phyloP scores from a whole-genome alignment of 768 basidiomycete species.

The Saitozyma sp. region DNA sequence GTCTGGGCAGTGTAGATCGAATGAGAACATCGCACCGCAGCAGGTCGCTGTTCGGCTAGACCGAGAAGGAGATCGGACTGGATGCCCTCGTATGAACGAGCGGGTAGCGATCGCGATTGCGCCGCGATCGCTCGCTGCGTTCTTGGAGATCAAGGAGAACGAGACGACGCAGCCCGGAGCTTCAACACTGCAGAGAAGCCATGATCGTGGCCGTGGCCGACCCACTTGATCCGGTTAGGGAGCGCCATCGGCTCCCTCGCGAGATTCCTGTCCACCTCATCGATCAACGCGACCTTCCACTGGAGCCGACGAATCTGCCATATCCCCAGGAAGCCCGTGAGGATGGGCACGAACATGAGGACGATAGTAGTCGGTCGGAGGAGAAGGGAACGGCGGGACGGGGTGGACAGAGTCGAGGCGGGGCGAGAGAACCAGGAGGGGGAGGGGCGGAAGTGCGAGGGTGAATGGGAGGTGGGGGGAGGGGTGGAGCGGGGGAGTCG shows the following conservation, averaged over 20 bases:
- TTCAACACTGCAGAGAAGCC: too few relatives aligned
- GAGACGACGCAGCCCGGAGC: constrained; percentile 21
- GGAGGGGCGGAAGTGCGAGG: not conserved
- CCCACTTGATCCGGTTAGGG: constrained; percentile 82
- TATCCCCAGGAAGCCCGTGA: constrained; percentile 83
- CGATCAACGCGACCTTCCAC: constrained; percentile 93
- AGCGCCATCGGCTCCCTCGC: constrained; percentile 72
- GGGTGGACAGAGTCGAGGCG: constrained; percentile 9
- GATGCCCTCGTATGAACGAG: too few relatives aligned
- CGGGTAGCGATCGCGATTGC: too few relatives aligned
- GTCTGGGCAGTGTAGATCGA: not conserved
- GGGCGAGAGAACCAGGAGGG: constrained; percentile 6
- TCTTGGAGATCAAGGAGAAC: not conserved
- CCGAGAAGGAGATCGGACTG: too few relatives aligned
- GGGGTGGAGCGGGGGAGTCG: not conserved
- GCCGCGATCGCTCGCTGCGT: too few relatives aligned
- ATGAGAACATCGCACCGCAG: not conserved
- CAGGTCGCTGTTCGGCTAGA: too few relatives aligned
- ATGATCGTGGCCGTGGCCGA: constrained; percentile 1
- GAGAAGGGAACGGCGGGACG: constrained; percentile 16
- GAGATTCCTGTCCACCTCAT: constrained; percentile 88
- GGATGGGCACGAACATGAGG: constrained; percentile 80
- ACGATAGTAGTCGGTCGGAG: constrained; percentile 53
- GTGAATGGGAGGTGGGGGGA: not conserved
- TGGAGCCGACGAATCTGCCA: constrained; percentile 92